Evolutionary conservation across 306 rosid species (phyloP), one percentile per base, ranked within the genome.

Genomic region (Mimosa bimucronata): DNA sequence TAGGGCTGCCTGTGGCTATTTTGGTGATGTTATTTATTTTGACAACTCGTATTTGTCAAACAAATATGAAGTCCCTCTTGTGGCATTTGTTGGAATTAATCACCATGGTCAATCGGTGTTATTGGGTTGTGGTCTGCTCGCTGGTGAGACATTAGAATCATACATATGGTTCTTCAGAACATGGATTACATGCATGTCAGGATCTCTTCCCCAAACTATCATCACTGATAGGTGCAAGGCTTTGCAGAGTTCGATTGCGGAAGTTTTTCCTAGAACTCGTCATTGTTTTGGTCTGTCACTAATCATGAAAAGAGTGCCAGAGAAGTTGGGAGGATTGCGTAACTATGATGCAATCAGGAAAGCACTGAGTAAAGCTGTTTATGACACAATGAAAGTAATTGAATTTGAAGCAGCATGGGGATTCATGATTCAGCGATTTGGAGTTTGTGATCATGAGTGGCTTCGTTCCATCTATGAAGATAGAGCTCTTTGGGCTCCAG

Each of bases 381-480:
- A 91, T 81, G 97, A 94, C 79, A 83, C 97, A 57, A 80, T 92
- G 80, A 94, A 94, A 86, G 95, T 94, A 78, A 90, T 81, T 48
- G 97, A 94, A 83, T 94, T 94, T 77, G 98, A 94, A 87, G 88
- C 94, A 46, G 94, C 95, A 55, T 94, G 98, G 98, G 87, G 89
- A 48, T 88, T 86, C 74, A 90, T 94, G 92, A 82, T 92, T 83
- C 97, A 90, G 79, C 90, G 62, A 29, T 92, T 92, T 84, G 97
- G 91, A 79, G 78, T 92, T 64, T 48, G 83, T 68, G 92, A 91
- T 78, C 95, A 94, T 60, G 97, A 92, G 83, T 94, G 98, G 98
- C 97, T 94, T 85, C 82, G 73, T 77, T 85, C 95, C 71, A 57
- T 94, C 42, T 94, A 87, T 67, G 97, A 94, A 84, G 97, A 94